phyloP scores from a whole-genome alignment of 1,284 basidiomycete species.

The Ceratobasidium sp. region DNA sequence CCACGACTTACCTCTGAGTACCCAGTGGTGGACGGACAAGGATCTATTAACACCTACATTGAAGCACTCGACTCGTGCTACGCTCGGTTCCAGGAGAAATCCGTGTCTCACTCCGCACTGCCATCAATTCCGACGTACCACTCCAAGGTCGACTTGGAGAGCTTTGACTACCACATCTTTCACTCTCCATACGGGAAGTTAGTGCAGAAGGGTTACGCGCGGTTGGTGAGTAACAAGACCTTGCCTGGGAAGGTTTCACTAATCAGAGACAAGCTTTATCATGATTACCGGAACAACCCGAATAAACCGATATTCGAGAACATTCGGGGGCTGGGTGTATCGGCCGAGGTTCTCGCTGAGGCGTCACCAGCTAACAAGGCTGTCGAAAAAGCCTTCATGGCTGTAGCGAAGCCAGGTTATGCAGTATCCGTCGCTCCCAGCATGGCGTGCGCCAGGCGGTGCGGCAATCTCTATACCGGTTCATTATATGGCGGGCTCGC shows the following conservation, averaged over 20 bases:
- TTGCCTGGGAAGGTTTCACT: neutral
- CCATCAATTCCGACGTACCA: slow-evolving; percentile 50
- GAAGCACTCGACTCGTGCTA: slow-evolving; percentile 93
- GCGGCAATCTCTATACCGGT: slow-evolving; percentile 98
- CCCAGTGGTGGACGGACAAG: slow-evolving; percentile 96
- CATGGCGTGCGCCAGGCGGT: slow-evolving; percentile 84
- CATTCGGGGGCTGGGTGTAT: slow-evolving; percentile 72
- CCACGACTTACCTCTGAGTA: slow-evolving; percentile 92
- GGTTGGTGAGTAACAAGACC: slow-evolving; percentile 61
- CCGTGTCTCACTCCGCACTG: slow-evolving; percentile 56
- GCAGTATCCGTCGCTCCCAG: slow-evolving; percentile 68
- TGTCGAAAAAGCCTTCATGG: slow-evolving; percentile 93
- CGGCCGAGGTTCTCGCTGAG: slow-evolving; percentile 72
- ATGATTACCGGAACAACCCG: slow-evolving; percentile 90
- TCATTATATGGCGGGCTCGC: slow-evolving; percentile 94
- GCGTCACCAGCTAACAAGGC: slow-evolving; percentile 90
- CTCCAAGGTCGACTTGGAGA: slow-evolving; percentile 60
- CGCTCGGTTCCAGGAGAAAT: slow-evolving; percentile 85
- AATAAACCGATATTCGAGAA: slow-evolving; percentile 78
- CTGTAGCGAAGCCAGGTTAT: slow-evolving; percentile 76
- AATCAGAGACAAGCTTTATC: slow-evolving; percentile 66
- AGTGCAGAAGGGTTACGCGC: slow-evolving; percentile 95
- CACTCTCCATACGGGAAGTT: slow-evolving; percentile 98
- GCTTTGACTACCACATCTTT: slow-evolving; percentile 90
- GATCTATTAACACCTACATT: slow-evolving; percentile 95